These are phyloP conservation scores for Xylaria polymorpha DNA, from an alignment of 2,329 filamentous ascomycete species.

Conservation along the genomic window DNA sequence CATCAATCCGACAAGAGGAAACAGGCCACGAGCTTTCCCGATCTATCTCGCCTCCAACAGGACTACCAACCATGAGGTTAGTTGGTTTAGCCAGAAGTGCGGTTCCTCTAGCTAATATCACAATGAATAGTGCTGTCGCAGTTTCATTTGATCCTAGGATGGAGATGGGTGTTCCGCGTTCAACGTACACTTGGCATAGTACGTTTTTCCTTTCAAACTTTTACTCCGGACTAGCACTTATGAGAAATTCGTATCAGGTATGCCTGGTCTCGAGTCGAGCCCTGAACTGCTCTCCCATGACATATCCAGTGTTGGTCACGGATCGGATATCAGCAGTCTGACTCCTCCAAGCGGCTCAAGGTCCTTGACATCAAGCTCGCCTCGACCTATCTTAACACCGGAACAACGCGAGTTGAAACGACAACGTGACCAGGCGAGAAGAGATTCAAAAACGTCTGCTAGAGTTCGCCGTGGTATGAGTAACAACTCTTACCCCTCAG, in stretches of 20 bases:
- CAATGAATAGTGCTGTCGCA: slow-evolving; percentile 57
- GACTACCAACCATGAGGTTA: slow-evolving; percentile 54
- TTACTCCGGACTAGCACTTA: slow-evolving; percentile 18
- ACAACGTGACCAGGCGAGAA: slow-evolving; percentile 68
- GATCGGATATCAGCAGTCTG: slow-evolving; percentile 61
- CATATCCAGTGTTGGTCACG: slow-evolving; percentile 58
- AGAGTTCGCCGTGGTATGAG: slow-evolving; percentile 65
- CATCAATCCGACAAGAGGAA: slow-evolving; percentile 51
- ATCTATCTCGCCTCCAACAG: slow-evolving; percentile 37
- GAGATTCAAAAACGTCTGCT: slow-evolving; percentile 66
- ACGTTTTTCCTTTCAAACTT: slow-evolving; percentile 42
- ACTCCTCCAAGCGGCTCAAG: slow-evolving; percentile 62
- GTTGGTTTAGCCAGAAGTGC: slow-evolving; percentile 18
- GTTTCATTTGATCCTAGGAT: slow-evolving; percentile 63
- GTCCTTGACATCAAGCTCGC: slow-evolving; percentile 69
- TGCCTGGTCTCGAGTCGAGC: slow-evolving; percentile 52
- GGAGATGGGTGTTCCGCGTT: slow-evolving; percentile 61
- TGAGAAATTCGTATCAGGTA: slow-evolving; percentile 20
- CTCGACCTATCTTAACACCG: slow-evolving; percentile 63
- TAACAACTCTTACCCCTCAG: slow-evolving; percentile 52
- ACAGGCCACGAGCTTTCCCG: slow-evolving; percentile 47
- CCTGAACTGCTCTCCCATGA: slow-evolving; percentile 58
- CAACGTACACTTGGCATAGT: slow-evolving; percentile 61
- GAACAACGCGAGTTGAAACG: slow-evolving; percentile 72
- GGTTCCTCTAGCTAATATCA: slow-evolving; percentile 29